These are phyloP conservation scores for Aquilaria agallochum DNA, from an alignment of 441 rosid genomes.

Conservation along the genomic window DNA sequence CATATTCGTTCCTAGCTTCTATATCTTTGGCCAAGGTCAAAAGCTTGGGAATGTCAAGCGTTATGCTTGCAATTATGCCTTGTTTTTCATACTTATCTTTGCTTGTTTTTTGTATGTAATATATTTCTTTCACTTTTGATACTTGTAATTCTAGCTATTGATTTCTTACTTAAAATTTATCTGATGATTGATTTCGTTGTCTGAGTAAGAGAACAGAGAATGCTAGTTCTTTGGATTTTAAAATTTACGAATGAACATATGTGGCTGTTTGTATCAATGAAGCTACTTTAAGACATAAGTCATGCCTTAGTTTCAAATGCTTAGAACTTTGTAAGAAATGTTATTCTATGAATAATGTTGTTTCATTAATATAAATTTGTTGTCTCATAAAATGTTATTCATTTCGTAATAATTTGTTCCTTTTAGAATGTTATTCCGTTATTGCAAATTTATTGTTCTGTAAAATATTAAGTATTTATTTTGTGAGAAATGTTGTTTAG, in stretches of 20 bases:
- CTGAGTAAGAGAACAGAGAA: not conserved
- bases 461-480: too few species aligned
- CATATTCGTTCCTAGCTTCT: conserved; percentile 75
- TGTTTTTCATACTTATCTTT: conserved; percentile 69
- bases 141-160: not conserved
- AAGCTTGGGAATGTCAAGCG: conserved; percentile 81
- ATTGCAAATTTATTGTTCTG: too few species aligned
- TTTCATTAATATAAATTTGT: too few species aligned
- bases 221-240: not conserved
- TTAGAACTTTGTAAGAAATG: too few species aligned
- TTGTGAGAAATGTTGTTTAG: too few species aligned
- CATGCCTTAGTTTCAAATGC: too few species aligned
- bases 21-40: conserved; percentile 61
- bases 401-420: too few species aligned
- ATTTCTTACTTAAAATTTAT: not conserved
- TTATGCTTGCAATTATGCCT: conserved; percentile 69
- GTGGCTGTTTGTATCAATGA: not conserved
- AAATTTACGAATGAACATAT: not conserved
- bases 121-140: not conserved
- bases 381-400: too few species aligned
- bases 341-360: too few species aligned
- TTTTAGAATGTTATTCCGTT: too few species aligned
- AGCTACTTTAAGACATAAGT: too few species aligned
- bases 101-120: conserved; percentile 72
- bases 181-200: not conserved